Conservation (phyloP, 1,284 basidiomycete species). For the Sanghuangporus weigelae region DNA sequence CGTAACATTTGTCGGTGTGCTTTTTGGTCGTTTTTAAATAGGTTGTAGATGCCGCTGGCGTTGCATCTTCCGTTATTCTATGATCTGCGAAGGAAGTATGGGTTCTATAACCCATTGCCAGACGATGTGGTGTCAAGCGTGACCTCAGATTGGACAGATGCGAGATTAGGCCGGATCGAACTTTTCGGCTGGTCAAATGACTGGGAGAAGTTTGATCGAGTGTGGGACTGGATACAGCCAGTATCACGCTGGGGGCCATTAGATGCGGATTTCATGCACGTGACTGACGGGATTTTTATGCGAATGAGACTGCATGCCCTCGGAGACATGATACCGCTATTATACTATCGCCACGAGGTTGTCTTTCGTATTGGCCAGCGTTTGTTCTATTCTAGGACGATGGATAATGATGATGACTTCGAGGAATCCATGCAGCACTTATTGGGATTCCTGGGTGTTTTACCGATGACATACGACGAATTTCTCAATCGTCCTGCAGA, state of each 20-base stretch:
- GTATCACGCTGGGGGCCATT: constrained; percentile 8
- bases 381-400: background rate
- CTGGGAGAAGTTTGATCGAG: background rate
- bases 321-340: background rate
- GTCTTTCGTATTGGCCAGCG: constrained; percentile 7
- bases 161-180: background rate
- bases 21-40: background rate
- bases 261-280: background rate
- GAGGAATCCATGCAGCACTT: background rate
- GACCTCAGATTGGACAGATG: background rate
- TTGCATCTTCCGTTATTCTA: background rate
- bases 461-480: constrained; percentile 1
- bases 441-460: background rate
- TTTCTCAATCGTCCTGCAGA: background rate
- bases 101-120: background rate
- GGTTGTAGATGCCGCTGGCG: background rate
- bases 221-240: background rate
- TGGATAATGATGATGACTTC: background rate
- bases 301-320: background rate
- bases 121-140: background rate
- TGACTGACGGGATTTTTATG: background rate
- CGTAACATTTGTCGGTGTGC: background rate
- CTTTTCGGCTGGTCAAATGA: constrained; percentile 7
- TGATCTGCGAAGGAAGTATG: background rate
- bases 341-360: background rate